These are phyloP conservation scores for Tulasnella sp. DNA, from an alignment of 768 basidiomycete species.

Conservation along the genomic window DNA sequence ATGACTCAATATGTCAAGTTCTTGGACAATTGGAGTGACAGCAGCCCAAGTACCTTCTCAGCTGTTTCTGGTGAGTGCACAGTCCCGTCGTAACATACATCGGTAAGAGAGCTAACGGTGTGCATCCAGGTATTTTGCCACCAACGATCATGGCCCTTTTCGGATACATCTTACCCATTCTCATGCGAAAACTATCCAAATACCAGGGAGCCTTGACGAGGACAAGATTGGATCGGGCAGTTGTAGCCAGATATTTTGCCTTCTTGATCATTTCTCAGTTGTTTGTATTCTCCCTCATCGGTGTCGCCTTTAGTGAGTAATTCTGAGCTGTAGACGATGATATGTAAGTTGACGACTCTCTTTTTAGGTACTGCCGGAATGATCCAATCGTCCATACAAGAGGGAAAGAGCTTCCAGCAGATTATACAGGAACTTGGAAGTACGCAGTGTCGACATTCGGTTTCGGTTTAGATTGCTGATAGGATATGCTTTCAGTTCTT, in stretches of 20 bases:
- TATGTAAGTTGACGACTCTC: constrained; percentile 31
- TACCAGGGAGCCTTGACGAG: constrained; percentile 58
- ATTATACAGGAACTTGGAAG: constrained; percentile 37
- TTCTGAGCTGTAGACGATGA: background rate
- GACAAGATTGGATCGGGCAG: constrained; percentile 76
- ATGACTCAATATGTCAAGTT: constrained; percentile 48
- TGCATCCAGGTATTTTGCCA: constrained; percentile 49
- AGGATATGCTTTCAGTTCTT: constrained; percentile 41
- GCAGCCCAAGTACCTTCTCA: constrained; percentile 57
- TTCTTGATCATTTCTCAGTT: constrained; percentile 92
- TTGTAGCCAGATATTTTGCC: constrained; percentile 82
- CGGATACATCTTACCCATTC: constrained; percentile 77
- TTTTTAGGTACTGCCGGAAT: constrained; percentile 26
- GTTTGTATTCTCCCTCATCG: constrained; percentile 85
- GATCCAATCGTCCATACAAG: constrained; percentile 37
- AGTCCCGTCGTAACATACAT: background rate
- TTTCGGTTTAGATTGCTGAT: constrained; percentile 1
- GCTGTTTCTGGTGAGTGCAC: constrained; percentile 54
- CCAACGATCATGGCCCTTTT: constrained; percentile 80
- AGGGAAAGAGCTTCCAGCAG: constrained; percentile 33
- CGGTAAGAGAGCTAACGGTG: background rate
- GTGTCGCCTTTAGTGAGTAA: constrained; percentile 68
- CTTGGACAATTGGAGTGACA: constrained; percentile 53
- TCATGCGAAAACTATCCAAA: constrained; percentile 71
- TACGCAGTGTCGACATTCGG: constrained; percentile 20